Conservation (phyloP, 129 eudicot genomes). For the Flaveria ramosissima region DNA sequence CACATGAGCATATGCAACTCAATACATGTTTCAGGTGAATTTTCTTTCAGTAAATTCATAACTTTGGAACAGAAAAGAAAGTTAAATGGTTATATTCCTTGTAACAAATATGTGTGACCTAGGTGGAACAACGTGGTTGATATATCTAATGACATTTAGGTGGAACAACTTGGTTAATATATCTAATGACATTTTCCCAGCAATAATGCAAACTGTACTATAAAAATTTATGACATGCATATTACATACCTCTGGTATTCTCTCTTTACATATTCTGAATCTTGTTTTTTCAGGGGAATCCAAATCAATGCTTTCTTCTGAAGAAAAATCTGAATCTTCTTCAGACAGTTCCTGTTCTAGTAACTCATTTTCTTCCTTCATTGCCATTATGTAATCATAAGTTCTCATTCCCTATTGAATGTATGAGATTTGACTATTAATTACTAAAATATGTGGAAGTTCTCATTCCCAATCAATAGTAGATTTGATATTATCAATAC, state of each 20-base stretch:
- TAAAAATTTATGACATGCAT: background rate
- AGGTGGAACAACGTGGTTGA: background rate
- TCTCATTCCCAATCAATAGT: background rate
- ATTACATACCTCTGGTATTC: slow-evolving; percentile 36
- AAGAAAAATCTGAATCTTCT: slow-evolving; percentile 75
- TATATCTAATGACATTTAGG: background rate
- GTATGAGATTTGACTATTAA: slow-evolving; percentile 5
- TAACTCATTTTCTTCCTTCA: slow-evolving; percentile 68
- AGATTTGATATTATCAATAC: slow-evolving; percentile 37
- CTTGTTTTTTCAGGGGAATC: slow-evolving; percentile 60
- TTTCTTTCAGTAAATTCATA: background rate
- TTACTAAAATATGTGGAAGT: background rate
- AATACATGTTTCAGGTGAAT: background rate
- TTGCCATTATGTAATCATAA: slow-evolving; percentile 90
- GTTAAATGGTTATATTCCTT: background rate
- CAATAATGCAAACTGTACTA: background rate
- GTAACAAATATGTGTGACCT: background rate
- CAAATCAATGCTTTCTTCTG: slow-evolving; percentile 64
- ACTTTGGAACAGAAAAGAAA: background rate
- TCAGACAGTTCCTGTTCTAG: slow-evolving; percentile 48
- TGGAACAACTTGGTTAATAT: background rate
- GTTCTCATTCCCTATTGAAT: slow-evolving; percentile 81
- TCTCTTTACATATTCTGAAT: slow-evolving; percentile 49
- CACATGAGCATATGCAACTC: background rate
- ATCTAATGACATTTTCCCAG: background rate